Evolutionary conservation across 176 grass and related monocot genomes (phyloP), one percentile per base, ranked within the genome.

Genomic region (Bromus sterilis): DNA sequence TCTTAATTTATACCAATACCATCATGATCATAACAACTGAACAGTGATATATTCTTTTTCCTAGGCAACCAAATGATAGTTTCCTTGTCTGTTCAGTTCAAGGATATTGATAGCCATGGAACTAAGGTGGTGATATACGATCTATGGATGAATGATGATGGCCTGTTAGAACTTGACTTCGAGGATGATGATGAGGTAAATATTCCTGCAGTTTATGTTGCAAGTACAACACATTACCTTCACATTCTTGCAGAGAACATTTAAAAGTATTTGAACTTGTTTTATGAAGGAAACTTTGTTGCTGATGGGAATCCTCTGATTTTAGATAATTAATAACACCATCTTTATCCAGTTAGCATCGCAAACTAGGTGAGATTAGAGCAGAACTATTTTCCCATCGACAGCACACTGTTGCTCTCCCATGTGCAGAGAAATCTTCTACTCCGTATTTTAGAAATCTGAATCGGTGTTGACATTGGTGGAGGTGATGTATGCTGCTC

Each of bases 101-200:
- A 94, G 70, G 92, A 94, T 91, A 77, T 98, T 56, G 84, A 79
- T 85, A 48, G 71, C 73, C 90, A 94, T 93, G 95, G 95, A 75
- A 98, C 95, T 46, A 98, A 91, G 89, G 92, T 98, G 58, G 32
- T 71, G 24, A 85, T 98, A 86, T 98, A 94, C 68, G 93, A 98
- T 93, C 81, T 98, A 58, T 98, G 95, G 95, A 98, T 98, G 95
- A 98, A 94, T 30, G 95, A 98, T 68, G 92, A 98, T 86, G 95
- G 95, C 23, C 95, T 98, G 83, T 86, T 98, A 53, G 92, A 98
- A 89, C 81, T 98, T 88, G 95, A 98, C 86, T 93, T 98, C 2
- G 95, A 94, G 37, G 95, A 98, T 84, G 84, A 98, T 30, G 95
- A 98, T 29, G 92, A 98, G 92, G 95, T 93, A 85, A 70, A 75